These are phyloP conservation scores for Penicillium sp. DNA, from an alignment of 2,329 filamentous ascomycete genomes.

Conservation along the genomic window DNA sequence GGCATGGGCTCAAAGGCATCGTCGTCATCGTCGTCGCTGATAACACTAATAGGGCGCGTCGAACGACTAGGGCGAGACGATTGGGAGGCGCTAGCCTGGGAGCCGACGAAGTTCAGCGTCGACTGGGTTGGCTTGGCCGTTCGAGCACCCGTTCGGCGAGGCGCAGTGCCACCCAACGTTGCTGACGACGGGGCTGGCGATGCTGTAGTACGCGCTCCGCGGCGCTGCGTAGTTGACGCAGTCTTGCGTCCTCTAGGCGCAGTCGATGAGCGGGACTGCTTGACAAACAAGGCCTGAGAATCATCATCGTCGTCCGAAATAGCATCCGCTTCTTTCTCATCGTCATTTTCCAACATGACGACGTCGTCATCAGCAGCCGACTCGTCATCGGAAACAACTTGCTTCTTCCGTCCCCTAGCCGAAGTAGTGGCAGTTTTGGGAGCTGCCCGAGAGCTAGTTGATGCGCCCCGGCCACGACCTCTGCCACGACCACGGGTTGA, in stretches of 20 bases:
- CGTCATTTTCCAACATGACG: slow-evolving; percentile 36
- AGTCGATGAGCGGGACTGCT: slow-evolving; percentile 29
- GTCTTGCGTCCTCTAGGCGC: slow-evolving; percentile 24
- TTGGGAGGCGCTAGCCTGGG: slow-evolving; percentile 31
- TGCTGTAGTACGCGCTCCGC: slow-evolving; percentile 24
- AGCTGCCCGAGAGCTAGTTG: slow-evolving; percentile 32
- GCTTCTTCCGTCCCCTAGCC: slow-evolving; percentile 26
- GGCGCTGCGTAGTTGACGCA: slow-evolving; percentile 21
- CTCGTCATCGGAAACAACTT: slow-evolving; percentile 35
- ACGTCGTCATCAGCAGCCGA: slow-evolving; percentile 34
- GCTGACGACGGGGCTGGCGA: slow-evolving; percentile 33
- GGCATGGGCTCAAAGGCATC: slow-evolving; percentile 45
- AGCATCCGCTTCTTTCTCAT: slow-evolving; percentile 28
- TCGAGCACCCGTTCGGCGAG: slow-evolving; percentile 23
- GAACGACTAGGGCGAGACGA: slow-evolving; percentile 28
- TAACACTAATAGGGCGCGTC: slow-evolving; percentile 31
- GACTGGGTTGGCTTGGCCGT: slow-evolving; percentile 34
- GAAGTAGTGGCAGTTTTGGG: slow-evolving; percentile 29
- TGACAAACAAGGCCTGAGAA: slow-evolving; percentile 40
- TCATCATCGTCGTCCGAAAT: slow-evolving; percentile 33
- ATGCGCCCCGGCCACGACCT: slow-evolving; percentile 42
- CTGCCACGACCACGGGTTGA: slow-evolving; percentile 46
- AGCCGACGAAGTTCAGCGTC: slow-evolving; percentile 40
- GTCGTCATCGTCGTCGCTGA: slow-evolving; percentile 39
- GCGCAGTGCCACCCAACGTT: slow-evolving; percentile 25